A percentile compares a stretch with the other conserved stretches of the same genome.
phyloP scores from a whole-genome alignment of 306 rosid species.

The Lathyrus tuberosus region DNA sequence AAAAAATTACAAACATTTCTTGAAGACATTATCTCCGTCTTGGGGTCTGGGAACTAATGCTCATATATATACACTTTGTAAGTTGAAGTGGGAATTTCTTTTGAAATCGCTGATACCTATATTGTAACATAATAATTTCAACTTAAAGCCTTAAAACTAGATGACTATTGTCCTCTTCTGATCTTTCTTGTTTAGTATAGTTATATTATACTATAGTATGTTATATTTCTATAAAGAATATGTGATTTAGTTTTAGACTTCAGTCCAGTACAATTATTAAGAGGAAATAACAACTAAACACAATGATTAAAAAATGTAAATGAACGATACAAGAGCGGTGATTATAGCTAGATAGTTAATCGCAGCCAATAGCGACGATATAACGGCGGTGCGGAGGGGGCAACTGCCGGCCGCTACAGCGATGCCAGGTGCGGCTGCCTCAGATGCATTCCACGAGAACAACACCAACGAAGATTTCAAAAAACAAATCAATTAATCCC shows the following conservation, averaged over 20 bases:
- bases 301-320: conserved; percentile 28
- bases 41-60: too few relatives aligned
- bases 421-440: too few relatives aligned
- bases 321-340: too few relatives aligned
- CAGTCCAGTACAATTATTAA: neutral
- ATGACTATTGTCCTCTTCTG: neutral
- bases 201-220: too few relatives aligned
- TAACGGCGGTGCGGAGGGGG: too few relatives aligned
- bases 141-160: neutral
- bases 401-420: too few relatives aligned
- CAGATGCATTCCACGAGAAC: too few relatives aligned
- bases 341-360: neutral
- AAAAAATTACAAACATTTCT: neutral
- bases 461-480: too few relatives aligned
- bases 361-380: too few relatives aligned
- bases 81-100: neutral
- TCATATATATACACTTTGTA: neutral
- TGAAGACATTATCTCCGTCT: neutral
- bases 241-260: neutral
- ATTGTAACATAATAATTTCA: neutral
- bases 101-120: neutral
- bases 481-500: too few relatives aligned
- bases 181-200: neutral
- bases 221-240: neutral
- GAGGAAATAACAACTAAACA: conserved; percentile 59